Base-by-base conservation (phyloP, 2,329 filamentous ascomycete species). In the Diaporthe australafricana region DNA sequence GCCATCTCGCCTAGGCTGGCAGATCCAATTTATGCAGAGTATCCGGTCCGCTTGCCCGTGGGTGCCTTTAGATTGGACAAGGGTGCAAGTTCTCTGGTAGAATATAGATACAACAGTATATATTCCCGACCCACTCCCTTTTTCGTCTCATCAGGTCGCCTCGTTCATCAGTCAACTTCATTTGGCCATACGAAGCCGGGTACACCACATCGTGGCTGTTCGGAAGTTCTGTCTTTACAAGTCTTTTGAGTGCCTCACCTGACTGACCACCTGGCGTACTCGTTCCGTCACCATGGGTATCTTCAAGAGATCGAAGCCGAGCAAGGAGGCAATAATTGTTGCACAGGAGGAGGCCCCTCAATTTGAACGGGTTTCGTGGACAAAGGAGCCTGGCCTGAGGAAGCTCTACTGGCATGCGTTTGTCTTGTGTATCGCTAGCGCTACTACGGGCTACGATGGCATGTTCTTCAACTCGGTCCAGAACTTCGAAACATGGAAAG, bases 371-470 rank as follows among this genome's bases (percentile, higher is more conserved):
- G 86, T 90, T 68, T 78, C 84, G 75, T 89, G 87, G 88, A 85
- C 77, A 62, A 86, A 83, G 75, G 86, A 89, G 35, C 85, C 87
- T n/a, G 87, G 87, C 55, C 82, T 90, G 76, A 82, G 88, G 77
- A 86, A 86, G 80, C 82, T 90, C 11, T 89, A 89, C 81, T 86
- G 87, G 75, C 87, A 84, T 76, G 83, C 84, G 65, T 79, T 86
- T 74, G 79, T 88, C 68, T 84, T 88, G 68, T 87, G 85, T 75
- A 80, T 89, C 75, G 86, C 85, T 62, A 89, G 87, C 35, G 87
- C 88, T 17, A 89, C 87, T 45, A 89, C 87, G 47, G 85, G 86
- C 76, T 88, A 88, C 78, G 86, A 88, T 84, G 85, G 84, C 70
- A 84, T 84, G 77, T 83, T 85, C 77, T 83, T 85, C 79, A 84